phyloP scores from a whole-genome alignment of 139 green algal species.

The Protoeuglena noctilucae region DNA sequence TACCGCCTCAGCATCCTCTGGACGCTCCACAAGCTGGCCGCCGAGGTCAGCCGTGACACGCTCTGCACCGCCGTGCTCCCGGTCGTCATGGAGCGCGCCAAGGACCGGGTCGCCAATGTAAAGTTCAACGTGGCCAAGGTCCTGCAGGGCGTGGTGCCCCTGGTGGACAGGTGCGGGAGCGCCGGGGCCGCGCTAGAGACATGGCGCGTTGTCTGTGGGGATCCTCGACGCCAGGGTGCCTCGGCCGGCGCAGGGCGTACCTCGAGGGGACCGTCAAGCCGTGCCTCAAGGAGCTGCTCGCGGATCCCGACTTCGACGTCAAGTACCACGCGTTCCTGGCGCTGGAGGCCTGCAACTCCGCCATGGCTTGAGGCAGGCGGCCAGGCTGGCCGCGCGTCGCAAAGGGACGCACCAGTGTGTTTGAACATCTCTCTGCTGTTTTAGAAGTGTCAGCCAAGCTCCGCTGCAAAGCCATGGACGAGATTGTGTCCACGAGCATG shows the following conservation, averaged over 20 bases:
- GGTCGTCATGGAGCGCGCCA: slow-evolving; percentile 35
- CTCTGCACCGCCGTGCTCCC: slow-evolving; percentile 72
- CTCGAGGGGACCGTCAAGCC: slow-evolving; percentile 65
- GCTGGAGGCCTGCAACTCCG: not conserved
- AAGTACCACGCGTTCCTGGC: slow-evolving; percentile 54
- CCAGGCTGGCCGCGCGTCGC: too few relatives aligned
- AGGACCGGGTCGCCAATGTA: slow-evolving; percentile 69
- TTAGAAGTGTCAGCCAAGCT: too few relatives aligned
- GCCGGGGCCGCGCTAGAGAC: not conserved
- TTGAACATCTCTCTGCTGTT: too few relatives aligned
- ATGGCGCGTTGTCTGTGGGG: not conserved
- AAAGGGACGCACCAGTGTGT: too few relatives aligned
- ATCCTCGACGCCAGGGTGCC: not conserved
- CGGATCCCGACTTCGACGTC: slow-evolving; percentile 82
- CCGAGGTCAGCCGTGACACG: slow-evolving; percentile 58
- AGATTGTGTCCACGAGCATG: too few relatives aligned
- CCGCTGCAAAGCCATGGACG: too few relatives aligned
- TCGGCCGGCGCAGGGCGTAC: too few relatives aligned
- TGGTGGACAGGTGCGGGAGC: slow-evolving; percentile 45
- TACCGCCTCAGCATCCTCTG: slow-evolving; percentile 86
- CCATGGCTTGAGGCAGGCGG: too few relatives aligned
- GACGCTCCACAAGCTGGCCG: slow-evolving; percentile 60
- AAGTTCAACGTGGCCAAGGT: slow-evolving; percentile 88
- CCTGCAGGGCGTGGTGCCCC: slow-evolving; percentile 52
- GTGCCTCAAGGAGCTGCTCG: slow-evolving; percentile 57